Evolutionary conservation across 1,284 basidiomycete species (phyloP), one percentile per base, ranked within the genome.

Genomic region (Hypsizygus ulmarius): DNA sequence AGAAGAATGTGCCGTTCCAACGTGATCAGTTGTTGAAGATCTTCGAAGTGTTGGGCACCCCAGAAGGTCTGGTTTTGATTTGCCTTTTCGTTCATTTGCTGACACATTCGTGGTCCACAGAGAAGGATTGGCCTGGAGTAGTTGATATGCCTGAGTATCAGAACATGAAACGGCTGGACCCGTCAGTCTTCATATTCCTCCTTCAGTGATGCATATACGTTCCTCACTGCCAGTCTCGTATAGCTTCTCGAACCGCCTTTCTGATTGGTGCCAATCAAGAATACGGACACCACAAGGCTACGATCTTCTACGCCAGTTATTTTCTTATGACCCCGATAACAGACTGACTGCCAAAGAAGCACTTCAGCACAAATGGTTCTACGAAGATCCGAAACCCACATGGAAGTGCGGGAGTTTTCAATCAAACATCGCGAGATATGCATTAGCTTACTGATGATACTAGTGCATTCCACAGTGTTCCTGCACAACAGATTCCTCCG

Each of bases 21-120:
- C 79, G 86, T 47, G 96, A 99, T 67, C 97, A 99, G 62, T 77
- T 99, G 54, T 73, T 90, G 28, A 94, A 93, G 69, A 97, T 99
- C 35, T 89, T 97, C 51, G 97, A 99, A 56, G 87, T 99, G 0
- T 70, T 98, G 9, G 97, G 97, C 1, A 91, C 89, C 0, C 92
- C 96, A 15, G 79, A 87, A 50, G 85, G 92, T 91, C 58, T 58
- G 72, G 67, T 27, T 27, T 18, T n/a, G 34, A 43, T 19, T 27
- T 9, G 7, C 39, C 27, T 12, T 36, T 8, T 11, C 9, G 15
- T 33, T 29, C 40, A 25, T 29, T 40, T 34, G 39, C n/a, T 30
- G 37, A 40, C 21, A 11, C 39, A 2, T 12, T 39, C 28, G 16
- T 15, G 40, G 34, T 27, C 25, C 45, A 16, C 64, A 84, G 91